Percentiles rank a stretch among this genome's conserved stretches.
Evolutionary conservation across 2,329 filamentous ascomycete genomes (phyloP).

Genomic region (Spiromastix sp.): DNA sequence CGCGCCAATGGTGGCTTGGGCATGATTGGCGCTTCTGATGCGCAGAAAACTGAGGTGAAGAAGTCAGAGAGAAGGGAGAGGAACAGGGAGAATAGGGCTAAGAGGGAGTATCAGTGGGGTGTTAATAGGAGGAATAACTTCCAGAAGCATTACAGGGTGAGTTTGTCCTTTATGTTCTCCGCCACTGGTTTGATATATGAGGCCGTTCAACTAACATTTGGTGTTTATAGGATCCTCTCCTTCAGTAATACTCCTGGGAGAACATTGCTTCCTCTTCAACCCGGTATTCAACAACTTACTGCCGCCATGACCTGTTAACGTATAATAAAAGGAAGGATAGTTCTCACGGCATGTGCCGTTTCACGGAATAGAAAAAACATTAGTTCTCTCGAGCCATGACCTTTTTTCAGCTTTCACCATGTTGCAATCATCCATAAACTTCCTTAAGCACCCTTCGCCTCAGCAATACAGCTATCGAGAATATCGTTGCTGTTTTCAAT

Average conservation of each 20-base stretch:
- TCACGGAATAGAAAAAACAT: too few species aligned
- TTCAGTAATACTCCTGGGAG: background rate
- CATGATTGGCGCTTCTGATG: constrained; percentile 66
- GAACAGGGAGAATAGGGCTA: constrained; percentile 52
- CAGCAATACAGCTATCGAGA: too few species aligned
- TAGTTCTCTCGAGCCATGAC: too few species aligned
- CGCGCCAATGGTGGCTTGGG: constrained; percentile 64
- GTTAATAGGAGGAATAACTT: constrained; percentile 65
- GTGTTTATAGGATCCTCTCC: background rate
- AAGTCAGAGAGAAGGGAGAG: constrained; percentile 59
- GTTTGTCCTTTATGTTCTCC: constrained; percentile 15
- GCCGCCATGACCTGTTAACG: too few species aligned
- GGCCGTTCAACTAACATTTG: background rate
- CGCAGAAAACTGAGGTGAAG: constrained; percentile 59
- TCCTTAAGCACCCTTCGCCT: too few species aligned
- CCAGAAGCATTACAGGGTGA: constrained; percentile 63
- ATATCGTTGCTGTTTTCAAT: too few species aligned
- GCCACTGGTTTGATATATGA: background rate
- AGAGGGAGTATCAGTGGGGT: constrained; percentile 55
- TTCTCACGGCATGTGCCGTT: too few species aligned
- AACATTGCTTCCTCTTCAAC: too few species aligned
- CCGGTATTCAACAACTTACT: too few species aligned
- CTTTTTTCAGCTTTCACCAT: too few species aligned
- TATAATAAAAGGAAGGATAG: too few species aligned
- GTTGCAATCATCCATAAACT: too few species aligned